phyloP scores from a whole-genome alignment of 441 rosid species.

The Euphorbia schlechtendalii region DNA sequence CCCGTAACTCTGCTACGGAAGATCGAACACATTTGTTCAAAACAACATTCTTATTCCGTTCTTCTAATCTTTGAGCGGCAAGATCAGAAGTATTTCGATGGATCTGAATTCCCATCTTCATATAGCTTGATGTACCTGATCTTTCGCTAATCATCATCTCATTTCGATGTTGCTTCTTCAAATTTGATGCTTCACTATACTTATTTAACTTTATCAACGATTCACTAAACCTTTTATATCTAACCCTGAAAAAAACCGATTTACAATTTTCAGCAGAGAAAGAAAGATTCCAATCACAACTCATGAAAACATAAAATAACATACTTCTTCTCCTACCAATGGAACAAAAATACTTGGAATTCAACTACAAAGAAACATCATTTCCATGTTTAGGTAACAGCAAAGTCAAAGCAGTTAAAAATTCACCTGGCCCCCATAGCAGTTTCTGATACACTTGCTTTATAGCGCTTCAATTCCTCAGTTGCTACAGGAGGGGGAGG shows the following conservation, averaged over 20 bases:
- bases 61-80: slow-evolving; percentile 44
- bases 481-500: slow-evolving; percentile 32
- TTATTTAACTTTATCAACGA: slow-evolving; percentile 34
- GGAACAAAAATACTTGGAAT: slow-evolving; percentile 1
- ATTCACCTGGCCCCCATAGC: slow-evolving; percentile 43
- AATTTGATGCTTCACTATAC: slow-evolving; percentile 29
- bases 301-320: not conserved
- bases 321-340: not conserved
- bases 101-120: slow-evolving; percentile 35
- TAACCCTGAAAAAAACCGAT: slow-evolving; percentile 30
- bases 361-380: slow-evolving; percentile 6
- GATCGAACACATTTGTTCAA: slow-evolving; percentile 49
- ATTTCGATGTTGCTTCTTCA: slow-evolving; percentile 42
- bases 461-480: slow-evolving; percentile 50
- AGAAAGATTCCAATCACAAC: not conserved
- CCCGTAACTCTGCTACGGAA: slow-evolving; percentile 50
- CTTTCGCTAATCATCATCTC: slow-evolving; percentile 39
- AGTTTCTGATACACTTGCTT: slow-evolving; percentile 30
- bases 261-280: slow-evolving; percentile 17
- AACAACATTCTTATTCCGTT: slow-evolving; percentile 41
- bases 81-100: slow-evolving; percentile 41
- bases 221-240: slow-evolving; percentile 35
- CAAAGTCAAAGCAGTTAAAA: not conserved
- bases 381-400: not conserved
- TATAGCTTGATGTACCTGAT: slow-evolving; percentile 31